Evolutionary conservation across 1,139 yeast species (phyloP).

Genomic region (Kodamaea fungicola): DNA sequence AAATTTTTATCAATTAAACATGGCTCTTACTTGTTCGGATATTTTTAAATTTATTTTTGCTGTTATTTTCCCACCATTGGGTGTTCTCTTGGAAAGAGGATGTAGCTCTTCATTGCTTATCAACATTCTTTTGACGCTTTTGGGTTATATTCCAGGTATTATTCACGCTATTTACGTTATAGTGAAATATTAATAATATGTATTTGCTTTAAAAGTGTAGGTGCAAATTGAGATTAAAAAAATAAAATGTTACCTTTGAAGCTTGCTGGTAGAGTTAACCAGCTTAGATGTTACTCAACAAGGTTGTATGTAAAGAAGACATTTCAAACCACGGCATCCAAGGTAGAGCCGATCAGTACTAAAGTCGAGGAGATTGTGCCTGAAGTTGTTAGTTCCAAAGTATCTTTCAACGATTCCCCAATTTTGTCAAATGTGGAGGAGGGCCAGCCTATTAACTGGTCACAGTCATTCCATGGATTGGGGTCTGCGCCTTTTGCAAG

Average conservation of each 20-base stretch:
- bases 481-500: conserved; percentile 72
- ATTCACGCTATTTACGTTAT: conserved; percentile 63
- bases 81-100: conserved; percentile 71
- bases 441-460: conserved; percentile 52
- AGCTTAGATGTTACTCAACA: too few species aligned
- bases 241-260: too few species aligned
- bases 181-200: conserved; percentile 23
- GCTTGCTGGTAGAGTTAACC: too few species aligned
- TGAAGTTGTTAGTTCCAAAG: background rate
- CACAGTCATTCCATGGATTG: conserved; percentile 76
- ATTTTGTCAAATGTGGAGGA: conserved; percentile 3
- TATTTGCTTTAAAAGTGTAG: too few species aligned
- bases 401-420: conserved; percentile 23
- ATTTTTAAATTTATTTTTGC: conserved; percentile 62
- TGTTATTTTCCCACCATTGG: conserved; percentile 67
- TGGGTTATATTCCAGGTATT: conserved; percentile 67
- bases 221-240: too few species aligned
- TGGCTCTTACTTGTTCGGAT: conserved; percentile 55
- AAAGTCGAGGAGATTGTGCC: too few species aligned
- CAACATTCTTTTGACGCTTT: conserved; percentile 56
- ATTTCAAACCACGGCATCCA: too few species aligned
- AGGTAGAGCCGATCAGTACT: too few species aligned
- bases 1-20: conserved; percentile 11
- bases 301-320: too few species aligned
- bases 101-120: conserved; percentile 54